Evolutionary conservation across 192 early-diverging fungal species (phyloP).

Genomic region (Entomortierella beljakovae): DNA sequence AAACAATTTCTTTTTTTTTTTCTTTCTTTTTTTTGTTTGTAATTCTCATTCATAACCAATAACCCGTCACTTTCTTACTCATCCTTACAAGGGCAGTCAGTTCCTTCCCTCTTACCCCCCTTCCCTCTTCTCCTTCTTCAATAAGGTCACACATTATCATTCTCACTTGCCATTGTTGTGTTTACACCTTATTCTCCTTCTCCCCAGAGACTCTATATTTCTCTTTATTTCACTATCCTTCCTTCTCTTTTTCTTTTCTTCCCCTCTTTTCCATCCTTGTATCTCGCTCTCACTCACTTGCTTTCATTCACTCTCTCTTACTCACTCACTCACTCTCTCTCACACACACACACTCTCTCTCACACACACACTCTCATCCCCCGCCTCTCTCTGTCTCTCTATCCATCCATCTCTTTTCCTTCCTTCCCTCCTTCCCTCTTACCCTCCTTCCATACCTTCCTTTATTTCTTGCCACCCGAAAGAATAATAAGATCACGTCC

Average conservation of each 20-base stretch:
- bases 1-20: too few relatives aligned
- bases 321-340: not conserved
- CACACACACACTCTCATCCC: not conserved
- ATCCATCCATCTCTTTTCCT: not conserved
- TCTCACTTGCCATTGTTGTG: too few relatives aligned
- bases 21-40: too few relatives aligned
- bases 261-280: conserved; percentile 1
- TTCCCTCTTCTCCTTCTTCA: too few relatives aligned
- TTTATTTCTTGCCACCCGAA: not conserved
- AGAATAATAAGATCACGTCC: not conserved
- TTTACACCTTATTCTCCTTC: too few relatives aligned
- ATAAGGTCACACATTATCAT: too few relatives aligned
- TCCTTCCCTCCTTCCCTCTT: not conserved
- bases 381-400: conserved; percentile 1
- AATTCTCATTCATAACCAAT: too few relatives aligned
- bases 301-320: not conserved
- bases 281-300: not conserved
- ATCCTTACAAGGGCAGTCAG: too few relatives aligned
- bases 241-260: not conserved
- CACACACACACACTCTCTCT: conserved; percentile 1
- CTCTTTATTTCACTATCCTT: not conserved
- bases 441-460: conserved; percentile 1
- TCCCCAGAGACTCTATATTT: too few relatives aligned
- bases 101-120: too few relatives aligned
- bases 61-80: too few relatives aligned